A percentile compares a stretch with the other conserved stretches of the same genome.
phyloP scores from a whole-genome alignment of 805 yeast species.

The Lipomyces yamanashiensis region DNA sequence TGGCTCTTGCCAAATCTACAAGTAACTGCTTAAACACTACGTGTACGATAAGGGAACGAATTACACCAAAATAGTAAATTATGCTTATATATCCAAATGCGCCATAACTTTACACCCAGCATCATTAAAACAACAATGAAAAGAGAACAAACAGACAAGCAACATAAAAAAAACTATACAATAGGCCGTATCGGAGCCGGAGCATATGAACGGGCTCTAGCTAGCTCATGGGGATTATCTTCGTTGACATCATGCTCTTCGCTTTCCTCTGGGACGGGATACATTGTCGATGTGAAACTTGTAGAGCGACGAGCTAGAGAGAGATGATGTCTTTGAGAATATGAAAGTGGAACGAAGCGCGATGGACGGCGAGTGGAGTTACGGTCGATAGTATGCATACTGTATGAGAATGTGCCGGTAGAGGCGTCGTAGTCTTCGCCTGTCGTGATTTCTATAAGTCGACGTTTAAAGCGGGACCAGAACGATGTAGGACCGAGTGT shows the following conservation, averaged over 20 bases:
- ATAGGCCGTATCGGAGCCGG: constrained; percentile 9
- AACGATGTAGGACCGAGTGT: constrained; percentile 8
- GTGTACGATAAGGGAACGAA: too few species aligned
- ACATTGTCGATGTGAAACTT: constrained; percentile 7
- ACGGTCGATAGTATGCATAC: constrained; percentile 2
- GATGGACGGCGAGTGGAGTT: not conserved
- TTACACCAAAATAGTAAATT: too few species aligned
- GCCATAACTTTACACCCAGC: not conserved
- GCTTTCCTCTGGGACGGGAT: constrained; percentile 3
- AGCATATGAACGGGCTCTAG: constrained; percentile 10
- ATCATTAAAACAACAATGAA: not conserved
- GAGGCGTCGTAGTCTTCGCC: constrained; percentile 10
- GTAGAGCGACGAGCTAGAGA: not conserved
- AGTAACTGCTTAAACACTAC: too few species aligned
- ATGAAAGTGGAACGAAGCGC: constrained; percentile 6
- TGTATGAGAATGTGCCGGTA: constrained; percentile 7
- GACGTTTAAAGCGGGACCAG: constrained; percentile 12
- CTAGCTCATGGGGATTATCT: not conserved
- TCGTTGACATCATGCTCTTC: not conserved
- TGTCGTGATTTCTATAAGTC: constrained; percentile 7
- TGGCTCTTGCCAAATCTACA: too few species aligned
- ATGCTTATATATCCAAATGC: too few species aligned
- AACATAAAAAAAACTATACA: not conserved
- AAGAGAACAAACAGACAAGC: not conserved
- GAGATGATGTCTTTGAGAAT: constrained; percentile 20